A percentile compares a stretch with the other conserved stretches of the same genome.
Conservation (phyloP, 345 rosid genomes). For the Salix arbutifolia region DNA sequence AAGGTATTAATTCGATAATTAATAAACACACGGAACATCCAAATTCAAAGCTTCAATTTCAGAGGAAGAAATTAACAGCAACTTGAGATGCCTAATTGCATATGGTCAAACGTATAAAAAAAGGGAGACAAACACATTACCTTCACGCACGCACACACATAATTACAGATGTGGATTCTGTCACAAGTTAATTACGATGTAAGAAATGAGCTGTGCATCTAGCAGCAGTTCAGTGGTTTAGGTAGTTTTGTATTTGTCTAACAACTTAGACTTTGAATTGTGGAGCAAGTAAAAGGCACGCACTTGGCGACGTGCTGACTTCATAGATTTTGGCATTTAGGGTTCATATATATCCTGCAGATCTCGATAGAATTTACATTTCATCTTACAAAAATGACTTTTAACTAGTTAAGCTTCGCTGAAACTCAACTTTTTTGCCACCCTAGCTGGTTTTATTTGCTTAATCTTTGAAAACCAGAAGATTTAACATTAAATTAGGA, state of each 20-base stretch:
- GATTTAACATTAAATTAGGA: neutral
- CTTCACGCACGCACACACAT: too few species aligned
- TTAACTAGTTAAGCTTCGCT: neutral
- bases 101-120: neutral
- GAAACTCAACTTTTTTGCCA: neutral
- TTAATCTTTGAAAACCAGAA: neutral
- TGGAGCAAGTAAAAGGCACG: neutral
- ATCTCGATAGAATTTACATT: neutral
- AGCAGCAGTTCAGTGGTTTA: neutral
- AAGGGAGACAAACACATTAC: neutral
- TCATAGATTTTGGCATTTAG: neutral
- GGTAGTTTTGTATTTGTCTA: neutral
- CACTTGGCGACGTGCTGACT: neutral
- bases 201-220: neutral
- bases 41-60: neutral
- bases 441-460: neutral
- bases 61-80: neutral
- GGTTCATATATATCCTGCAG: neutral
- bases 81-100: neutral
- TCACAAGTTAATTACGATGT: neutral
- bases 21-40: neutral
- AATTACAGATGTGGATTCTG: neutral
- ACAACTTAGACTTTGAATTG: neutral
- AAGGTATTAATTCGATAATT: neutral
- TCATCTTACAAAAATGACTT: conserved; percentile 1